A percentile compares a stretch with the other conserved stretches of the same genome.
These are phyloP conservation scores for Tephrocybe sp. DNA, from an alignment of 768 basidiomycete genomes.

Conservation along the genomic window DNA sequence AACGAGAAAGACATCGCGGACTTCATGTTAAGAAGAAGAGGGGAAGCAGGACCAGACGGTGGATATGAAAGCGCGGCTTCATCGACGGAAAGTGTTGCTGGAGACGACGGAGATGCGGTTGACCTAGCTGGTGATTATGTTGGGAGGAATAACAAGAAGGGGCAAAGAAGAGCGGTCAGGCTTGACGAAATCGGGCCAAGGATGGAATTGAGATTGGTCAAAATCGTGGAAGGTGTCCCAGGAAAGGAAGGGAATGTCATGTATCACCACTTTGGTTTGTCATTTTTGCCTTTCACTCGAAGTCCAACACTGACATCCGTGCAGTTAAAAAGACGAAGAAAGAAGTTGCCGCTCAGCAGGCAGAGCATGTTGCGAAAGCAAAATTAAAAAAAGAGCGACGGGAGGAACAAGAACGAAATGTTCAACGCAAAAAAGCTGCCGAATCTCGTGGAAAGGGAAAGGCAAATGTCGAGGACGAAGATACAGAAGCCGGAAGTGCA, in stretches of 20 bases:
- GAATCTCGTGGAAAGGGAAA: slow-evolving; percentile 7
- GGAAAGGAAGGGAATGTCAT: slow-evolving; percentile 93
- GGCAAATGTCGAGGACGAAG: slow-evolving; percentile 24
- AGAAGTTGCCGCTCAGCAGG: slow-evolving; percentile 62
- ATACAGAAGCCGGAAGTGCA: slow-evolving; percentile 29
- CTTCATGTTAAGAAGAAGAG: slow-evolving; percentile 76
- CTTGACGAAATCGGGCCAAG: slow-evolving; percentile 94
- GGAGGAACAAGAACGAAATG: slow-evolving; percentile 91
- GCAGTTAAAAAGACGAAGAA: slow-evolving; percentile 91
- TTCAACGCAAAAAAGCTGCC: slow-evolving; percentile 71
- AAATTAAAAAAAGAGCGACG: slow-evolving; percentile 73
- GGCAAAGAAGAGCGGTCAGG: slow-evolving; percentile 85
- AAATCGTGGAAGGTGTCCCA: slow-evolving; percentile 91
- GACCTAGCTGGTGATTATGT: slow-evolving; percentile 91
- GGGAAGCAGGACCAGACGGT: slow-evolving; percentile 59
- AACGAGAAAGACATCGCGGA: slow-evolving; percentile 95
- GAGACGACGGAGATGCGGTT: slow-evolving; percentile 81
- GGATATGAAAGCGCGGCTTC: slow-evolving; percentile 82
- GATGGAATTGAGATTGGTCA: slow-evolving; percentile 89
- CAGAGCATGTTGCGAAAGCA: slow-evolving; percentile 75
- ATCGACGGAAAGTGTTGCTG: slow-evolving; percentile 79
- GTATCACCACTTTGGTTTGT: slow-evolving; percentile 90
- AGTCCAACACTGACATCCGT: slow-evolving; percentile 3
- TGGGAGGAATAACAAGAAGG: slow-evolving; percentile 90
- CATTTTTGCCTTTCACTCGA: slow-evolving; percentile 1